Conservation (phyloP, 2,329 filamentous ascomycete species). For the Arthrobotrys sinensis region DNA sequence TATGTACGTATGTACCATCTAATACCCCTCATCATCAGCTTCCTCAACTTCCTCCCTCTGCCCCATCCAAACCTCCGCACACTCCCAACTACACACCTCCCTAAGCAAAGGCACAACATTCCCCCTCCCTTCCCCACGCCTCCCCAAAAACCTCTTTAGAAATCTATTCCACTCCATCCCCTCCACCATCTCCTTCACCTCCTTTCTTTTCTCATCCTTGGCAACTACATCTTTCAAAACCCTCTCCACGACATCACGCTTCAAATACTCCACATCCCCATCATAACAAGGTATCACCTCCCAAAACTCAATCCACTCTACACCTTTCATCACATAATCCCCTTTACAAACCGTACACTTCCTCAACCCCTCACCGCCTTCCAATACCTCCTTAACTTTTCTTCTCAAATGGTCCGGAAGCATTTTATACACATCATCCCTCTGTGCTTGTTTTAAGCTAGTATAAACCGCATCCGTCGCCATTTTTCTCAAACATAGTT, state of each 20-base stretch:
- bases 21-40: not conserved
- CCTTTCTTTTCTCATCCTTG: not conserved
- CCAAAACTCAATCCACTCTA: slow-evolving; percentile 56
- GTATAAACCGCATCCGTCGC: slow-evolving; percentile 33
- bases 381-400: slow-evolving; percentile 13
- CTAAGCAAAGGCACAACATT: slow-evolving; percentile 36
- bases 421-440: slow-evolving; percentile 28
- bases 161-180: slow-evolving; percentile 12
- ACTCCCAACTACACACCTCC: slow-evolving; percentile 55
- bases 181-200: not conserved
- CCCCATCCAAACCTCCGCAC: slow-evolving; percentile 49
- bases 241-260: not conserved
- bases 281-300: slow-evolving; percentile 11
- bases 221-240: not conserved
- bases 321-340: slow-evolving; percentile 25
- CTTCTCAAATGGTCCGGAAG: slow-evolving; percentile 22
- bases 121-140: not conserved
- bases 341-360: slow-evolving; percentile 27
- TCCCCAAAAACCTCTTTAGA: slow-evolving; percentile 24
- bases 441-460: not conserved
- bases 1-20: not conserved
- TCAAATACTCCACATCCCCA: not conserved
- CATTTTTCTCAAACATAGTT: slow-evolving; percentile 41
- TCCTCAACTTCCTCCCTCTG: slow-evolving; percentile 27
- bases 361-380: not conserved